Base-by-base conservation (phyloP, 768 basidiomycete genomes). In the Lyophyllum atratum region DNA sequence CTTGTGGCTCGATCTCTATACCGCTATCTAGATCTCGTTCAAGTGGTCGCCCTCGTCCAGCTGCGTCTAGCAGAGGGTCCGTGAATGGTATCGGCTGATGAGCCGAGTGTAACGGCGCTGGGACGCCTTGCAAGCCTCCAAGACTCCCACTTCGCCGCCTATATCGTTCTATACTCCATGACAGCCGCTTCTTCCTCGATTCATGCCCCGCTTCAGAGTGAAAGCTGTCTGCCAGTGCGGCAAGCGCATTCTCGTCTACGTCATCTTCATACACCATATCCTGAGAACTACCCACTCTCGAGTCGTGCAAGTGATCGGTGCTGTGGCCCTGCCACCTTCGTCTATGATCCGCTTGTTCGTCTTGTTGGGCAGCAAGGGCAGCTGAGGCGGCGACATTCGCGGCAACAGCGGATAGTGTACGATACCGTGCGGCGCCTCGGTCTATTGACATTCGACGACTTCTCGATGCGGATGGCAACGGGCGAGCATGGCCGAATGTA, bases 331-430 rank as follows among this genome's bases (percentile, higher is more conserved):
- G 70, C 52, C 64, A 63, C 14, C 64, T 45, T 24, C 66, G 66
- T 28, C 71, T 74, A 39, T 65, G 50, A 40, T 74, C 70, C 17
- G 71, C 69, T n/a, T 72, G 66, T 53, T 80, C 75, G 43, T 88
- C 86, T 52, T 85, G 78, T 54, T 86, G 81, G 0, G 87, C 85
- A 4, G 82, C 89, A 25, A 90, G 74, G 1, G 85, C 87, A 0
- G 90, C 89, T 0, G 87, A 85, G 0, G 82, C 80, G 0, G 90
- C 88, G 9, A 92, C 84, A 63, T 87, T 87, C 0, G 87, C 85
- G 0, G 89, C 90, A 0, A 86, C 86, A 3, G 76, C 75, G 0
- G 90, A 86, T 49, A 90, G 70, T 0, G 85, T 82, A 42, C 88
- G 89, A 61, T 91, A 91, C 58, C 83, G 84, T 19, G 83, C 81